phyloP scores from a whole-genome alignment of 1,284 basidiomycete genomes.

The Ganoderma lingzhi region DNA sequence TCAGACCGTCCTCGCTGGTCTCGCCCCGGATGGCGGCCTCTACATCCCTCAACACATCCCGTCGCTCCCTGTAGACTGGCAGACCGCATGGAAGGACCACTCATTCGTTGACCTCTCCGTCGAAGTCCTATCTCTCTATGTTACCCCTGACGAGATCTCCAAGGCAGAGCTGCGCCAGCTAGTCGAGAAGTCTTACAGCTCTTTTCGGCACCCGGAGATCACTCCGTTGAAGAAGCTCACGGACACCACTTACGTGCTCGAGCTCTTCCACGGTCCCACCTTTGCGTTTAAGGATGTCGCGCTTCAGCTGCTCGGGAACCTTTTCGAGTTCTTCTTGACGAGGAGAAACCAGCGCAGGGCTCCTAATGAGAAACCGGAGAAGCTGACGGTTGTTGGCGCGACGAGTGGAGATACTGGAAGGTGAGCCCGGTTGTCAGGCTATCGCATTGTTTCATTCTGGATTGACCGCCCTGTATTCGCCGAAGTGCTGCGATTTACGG shows the following conservation, averaged over 20 bases:
- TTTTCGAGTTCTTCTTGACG: constrained; percentile 95
- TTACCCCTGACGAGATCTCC: constrained; percentile 86
- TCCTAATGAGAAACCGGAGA: constrained; percentile 67
- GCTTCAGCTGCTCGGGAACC: constrained; percentile 93
- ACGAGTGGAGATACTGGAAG: constrained; percentile 98
- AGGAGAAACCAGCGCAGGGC: constrained; percentile 76
- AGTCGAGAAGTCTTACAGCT: constrained; percentile 86
- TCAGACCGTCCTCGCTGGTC: constrained; percentile 92
- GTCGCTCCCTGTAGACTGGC: constrained; percentile 81
- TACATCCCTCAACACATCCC: constrained; percentile 91
- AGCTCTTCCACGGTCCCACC: constrained; percentile 98
- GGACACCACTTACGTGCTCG: constrained; percentile 83
- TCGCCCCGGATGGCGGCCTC: constrained; percentile 95
- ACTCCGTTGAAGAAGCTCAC: constrained; percentile 84
- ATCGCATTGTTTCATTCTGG: not conserved
- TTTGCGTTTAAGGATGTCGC: constrained; percentile 99
- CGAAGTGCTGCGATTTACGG: constrained; percentile 96
- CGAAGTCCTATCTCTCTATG: constrained; percentile 90
- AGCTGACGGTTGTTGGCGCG: constrained; percentile 94
- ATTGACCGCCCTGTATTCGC: not conserved
- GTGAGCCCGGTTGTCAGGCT: constrained; percentile 47
- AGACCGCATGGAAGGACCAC: constrained; percentile 76
- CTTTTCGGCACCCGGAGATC: constrained; percentile 86
- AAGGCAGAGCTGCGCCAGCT: constrained; percentile 77
- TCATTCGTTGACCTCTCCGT: constrained; percentile 91